phyloP scores from a whole-genome alignment of 116 monocot genomes.

The Phalaenopsis hybrid region DNA sequence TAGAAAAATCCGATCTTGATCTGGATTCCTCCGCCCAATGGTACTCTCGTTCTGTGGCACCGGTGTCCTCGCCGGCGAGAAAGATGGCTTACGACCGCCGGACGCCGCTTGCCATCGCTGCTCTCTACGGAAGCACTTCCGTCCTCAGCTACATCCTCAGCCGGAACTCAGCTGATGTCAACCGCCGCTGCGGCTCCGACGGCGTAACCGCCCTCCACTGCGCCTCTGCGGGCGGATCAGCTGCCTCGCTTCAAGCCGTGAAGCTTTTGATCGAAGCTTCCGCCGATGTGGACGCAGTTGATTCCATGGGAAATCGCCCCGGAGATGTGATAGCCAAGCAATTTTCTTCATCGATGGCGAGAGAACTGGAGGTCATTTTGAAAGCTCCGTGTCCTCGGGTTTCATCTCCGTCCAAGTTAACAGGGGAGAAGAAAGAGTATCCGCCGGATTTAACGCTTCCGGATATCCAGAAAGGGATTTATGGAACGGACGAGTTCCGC shows the following conservation, averaged over 20 bases:
- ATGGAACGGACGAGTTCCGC: conserved; percentile 37
- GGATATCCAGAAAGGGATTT: conserved; percentile 38
- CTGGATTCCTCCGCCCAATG: conserved; percentile 3
- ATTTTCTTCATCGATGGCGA: not conserved
- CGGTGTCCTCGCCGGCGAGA: not conserved
- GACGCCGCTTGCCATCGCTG: conserved; percentile 37
- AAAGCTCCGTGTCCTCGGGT: not conserved
- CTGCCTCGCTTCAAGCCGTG: conserved; percentile 5
- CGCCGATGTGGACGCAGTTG: conserved; percentile 28
- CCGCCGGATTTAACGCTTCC: conserved; percentile 28
- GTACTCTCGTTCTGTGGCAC: conserved; percentile 20
- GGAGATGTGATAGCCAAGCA: conserved; percentile 33
- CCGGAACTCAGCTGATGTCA: conserved; percentile 6
- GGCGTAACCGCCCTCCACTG: conserved; percentile 36
- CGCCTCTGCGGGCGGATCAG: conserved; percentile 24
- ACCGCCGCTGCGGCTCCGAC: conserved; percentile 23
- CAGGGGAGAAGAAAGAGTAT: conserved; percentile 24
- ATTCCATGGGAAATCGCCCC: conserved; percentile 24
- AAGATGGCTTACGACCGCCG: conserved; percentile 28
- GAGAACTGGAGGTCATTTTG: not conserved
- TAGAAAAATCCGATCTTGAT: conserved; percentile 1
- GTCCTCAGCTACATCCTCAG: conserved; percentile 31
- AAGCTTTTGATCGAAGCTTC: conserved; percentile 20
- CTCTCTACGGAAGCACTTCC: conserved; percentile 33
- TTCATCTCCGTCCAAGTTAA: conserved; percentile 1